Evolutionary conservation across 73 alveolate genomes (phyloP).

Genomic region (Loxodes magnus): DNA sequence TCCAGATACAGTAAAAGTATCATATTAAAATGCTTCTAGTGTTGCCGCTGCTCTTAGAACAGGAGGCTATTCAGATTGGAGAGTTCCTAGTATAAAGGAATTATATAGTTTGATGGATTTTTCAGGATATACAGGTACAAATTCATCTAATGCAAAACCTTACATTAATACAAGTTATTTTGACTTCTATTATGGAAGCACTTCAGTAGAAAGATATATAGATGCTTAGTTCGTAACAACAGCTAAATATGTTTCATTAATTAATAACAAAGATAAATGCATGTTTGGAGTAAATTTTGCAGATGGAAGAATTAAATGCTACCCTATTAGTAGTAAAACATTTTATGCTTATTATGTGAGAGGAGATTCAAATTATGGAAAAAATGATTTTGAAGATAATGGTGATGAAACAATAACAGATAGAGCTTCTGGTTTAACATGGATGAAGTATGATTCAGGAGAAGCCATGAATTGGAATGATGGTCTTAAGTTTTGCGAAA

Average conservation of each 20-base stretch:
- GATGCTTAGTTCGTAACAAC: not conserved
- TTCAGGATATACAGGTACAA: not conserved
- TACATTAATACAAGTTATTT: not conserved
- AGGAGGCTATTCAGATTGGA: constrained; percentile 3
- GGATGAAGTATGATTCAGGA: not conserved
- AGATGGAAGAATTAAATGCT: constrained; percentile 3
- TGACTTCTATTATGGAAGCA: not conserved
- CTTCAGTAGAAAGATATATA: not conserved
- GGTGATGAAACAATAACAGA: no score
- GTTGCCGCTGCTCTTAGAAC: no score
- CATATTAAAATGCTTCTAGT: no score
- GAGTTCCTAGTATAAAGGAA: constrained; percentile 7
- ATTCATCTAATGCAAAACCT: not conserved
- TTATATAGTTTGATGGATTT: not conserved
- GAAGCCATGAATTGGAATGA: no score
- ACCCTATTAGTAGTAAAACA: not conserved
- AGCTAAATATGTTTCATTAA: not conserved
- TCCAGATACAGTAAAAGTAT: no score
- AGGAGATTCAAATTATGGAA: not conserved
- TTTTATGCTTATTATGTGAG: not conserved
- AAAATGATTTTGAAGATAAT: no score
- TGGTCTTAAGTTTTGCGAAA: no score
- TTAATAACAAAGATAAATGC: not conserved
- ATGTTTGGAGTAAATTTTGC: constrained; percentile 5
- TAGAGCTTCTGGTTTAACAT: not conserved